Conservation (phyloP, 2,329 filamentous ascomycete species). For the Alternaria sp. region DNA sequence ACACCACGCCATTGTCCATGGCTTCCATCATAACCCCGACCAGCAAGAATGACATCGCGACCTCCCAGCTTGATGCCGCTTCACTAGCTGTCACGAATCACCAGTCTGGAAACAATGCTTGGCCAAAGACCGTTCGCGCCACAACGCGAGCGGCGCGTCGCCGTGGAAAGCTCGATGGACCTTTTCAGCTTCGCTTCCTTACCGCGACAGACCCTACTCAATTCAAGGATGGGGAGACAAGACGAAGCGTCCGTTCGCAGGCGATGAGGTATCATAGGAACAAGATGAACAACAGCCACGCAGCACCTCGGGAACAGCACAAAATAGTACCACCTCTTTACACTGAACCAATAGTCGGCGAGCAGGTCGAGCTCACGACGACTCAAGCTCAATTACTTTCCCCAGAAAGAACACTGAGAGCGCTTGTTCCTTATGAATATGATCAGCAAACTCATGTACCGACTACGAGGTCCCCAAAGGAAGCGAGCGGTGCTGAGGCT, state of each 20-base stretch:
- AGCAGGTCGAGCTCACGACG: background rate
- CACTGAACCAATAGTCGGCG: background rate
- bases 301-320: background rate
- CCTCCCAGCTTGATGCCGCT: accelerated
- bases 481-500: background rate
- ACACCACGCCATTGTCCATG: background rate
- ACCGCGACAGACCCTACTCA: conserved; percentile 40
- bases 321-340: background rate
- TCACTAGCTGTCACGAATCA: background rate
- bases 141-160: conserved; percentile 18
- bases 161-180: conserved; percentile 31
- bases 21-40: background rate
- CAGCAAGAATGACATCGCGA: background rate
- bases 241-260: conserved; percentile 41
- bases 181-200: conserved; percentile 39
- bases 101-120: background rate
- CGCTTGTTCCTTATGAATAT: background rate
- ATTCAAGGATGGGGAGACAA: conserved; percentile 36
- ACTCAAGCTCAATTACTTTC: background rate
- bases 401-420: background rate
- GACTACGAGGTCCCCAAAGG: background rate
- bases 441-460: background rate
- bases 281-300: conserved; percentile 6
- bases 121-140: background rate
- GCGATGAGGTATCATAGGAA: conserved; percentile 42